A percentile compares a stretch with the other conserved stretches of the same genome.
phyloP scores from a whole-genome alignment of 306 rosid species.

The Coriaria nepalensis region DNA sequence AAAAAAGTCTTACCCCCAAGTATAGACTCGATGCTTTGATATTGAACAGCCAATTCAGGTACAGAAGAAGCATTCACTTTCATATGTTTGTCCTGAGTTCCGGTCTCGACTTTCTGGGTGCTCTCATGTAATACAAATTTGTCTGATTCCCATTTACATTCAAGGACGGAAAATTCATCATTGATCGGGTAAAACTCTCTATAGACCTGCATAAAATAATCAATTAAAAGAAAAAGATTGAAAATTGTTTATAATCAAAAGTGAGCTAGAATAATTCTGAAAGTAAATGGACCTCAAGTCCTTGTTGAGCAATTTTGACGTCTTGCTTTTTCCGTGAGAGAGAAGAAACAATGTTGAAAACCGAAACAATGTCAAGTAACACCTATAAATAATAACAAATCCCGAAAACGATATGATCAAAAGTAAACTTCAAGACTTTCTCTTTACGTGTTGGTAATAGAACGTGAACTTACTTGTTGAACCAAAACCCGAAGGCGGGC shows the following conservation, averaged over 20 bases:
- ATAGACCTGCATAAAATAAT: slow-evolving; percentile 34
- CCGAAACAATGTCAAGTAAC: slow-evolving; percentile 54
- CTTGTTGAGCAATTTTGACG: slow-evolving; percentile 42
- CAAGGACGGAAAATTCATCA: slow-evolving; percentile 41
- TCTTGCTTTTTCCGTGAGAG: slow-evolving; percentile 50
- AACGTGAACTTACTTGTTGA: slow-evolving; percentile 53
- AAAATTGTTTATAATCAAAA: neutral
- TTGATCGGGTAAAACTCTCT: slow-evolving; percentile 62
- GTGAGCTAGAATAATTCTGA: neutral
- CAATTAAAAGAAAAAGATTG: neutral
- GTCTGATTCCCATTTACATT: slow-evolving; percentile 58
- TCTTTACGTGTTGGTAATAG: slow-evolving; percentile 1
- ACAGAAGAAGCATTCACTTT: slow-evolving; percentile 15
- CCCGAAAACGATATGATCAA: neutral
- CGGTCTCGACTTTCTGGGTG: slow-evolving; percentile 22
- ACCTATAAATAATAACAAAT: slow-evolving; percentile 28
- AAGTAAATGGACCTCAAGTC: slow-evolving; percentile 48
- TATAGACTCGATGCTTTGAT: slow-evolving; percentile 32
- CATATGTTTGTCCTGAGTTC: slow-evolving; percentile 25
- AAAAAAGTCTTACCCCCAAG: slow-evolving; percentile 43
- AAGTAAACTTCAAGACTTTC: neutral
- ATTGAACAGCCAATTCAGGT: slow-evolving; percentile 33
- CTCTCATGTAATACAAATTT: slow-evolving; percentile 54
- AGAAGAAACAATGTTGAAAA: slow-evolving; percentile 71
- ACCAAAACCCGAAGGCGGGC: slow-evolving; percentile 67